Percentiles rank a stretch among this genome's conserved stretches.
Conservation (phyloP, 306 rosid species). For the Potentilla sterilis region DNA sequence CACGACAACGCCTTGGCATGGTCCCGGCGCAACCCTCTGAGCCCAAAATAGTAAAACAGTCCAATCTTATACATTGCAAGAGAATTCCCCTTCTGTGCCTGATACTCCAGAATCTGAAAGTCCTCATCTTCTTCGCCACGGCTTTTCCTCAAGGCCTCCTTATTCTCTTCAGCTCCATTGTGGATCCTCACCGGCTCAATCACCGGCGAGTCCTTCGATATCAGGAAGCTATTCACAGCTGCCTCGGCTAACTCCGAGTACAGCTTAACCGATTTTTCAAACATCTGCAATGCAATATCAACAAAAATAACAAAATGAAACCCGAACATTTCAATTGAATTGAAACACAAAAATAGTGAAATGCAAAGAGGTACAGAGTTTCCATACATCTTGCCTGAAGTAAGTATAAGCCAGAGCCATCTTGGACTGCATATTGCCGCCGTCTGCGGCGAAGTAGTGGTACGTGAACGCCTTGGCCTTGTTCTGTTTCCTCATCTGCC, state of each 20-base stretch:
- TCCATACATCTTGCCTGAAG: constrained; percentile 80
- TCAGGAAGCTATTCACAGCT: constrained; percentile 83
- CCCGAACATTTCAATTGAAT: constrained; percentile 9
- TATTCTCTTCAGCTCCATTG: constrained; percentile 90
- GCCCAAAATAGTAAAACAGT: constrained; percentile 91
- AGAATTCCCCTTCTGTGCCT: constrained; percentile 92
- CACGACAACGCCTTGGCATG: constrained; percentile 76
- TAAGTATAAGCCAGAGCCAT: constrained; percentile 92
- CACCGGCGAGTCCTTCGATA: constrained; percentile 81
- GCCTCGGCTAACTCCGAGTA: constrained; percentile 88
- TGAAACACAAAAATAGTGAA: not conserved
- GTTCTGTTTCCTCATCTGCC: constrained; percentile 65
- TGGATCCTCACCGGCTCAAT: constrained; percentile 88
- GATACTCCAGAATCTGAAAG: constrained; percentile 90
- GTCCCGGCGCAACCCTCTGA: constrained; percentile 91
- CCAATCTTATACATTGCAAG: constrained; percentile 94
- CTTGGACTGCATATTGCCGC: constrained; percentile 87
- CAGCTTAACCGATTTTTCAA: constrained; percentile 72
- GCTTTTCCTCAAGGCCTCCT: constrained; percentile 83
- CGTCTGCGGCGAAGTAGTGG: constrained; percentile 72
- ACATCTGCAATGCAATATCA: constrained; percentile 50
- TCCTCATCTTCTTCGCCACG: constrained; percentile 96
- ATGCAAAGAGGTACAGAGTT: not conserved
- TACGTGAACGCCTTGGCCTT: constrained; percentile 66
- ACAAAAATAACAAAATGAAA: not conserved